These are phyloP conservation scores for Penicillium lagena DNA, from an alignment of 495 filamentous ascomycete species.

Conservation along the genomic window DNA sequence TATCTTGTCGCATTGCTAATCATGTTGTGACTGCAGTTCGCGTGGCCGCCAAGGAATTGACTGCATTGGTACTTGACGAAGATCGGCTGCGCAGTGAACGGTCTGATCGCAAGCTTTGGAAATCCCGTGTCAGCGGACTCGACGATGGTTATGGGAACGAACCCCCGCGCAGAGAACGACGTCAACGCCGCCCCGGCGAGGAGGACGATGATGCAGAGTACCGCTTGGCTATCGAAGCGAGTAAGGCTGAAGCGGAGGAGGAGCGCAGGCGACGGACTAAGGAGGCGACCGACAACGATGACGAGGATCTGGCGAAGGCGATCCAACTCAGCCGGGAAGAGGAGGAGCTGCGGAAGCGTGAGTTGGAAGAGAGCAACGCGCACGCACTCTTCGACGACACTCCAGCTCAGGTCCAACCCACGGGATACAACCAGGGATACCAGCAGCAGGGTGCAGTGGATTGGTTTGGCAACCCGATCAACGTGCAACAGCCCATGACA, in stretches of 20 bases:
- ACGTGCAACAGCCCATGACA: slow-evolving; percentile 64
- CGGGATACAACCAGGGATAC: slow-evolving; percentile 91
- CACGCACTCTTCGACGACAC: slow-evolving; percentile 82
- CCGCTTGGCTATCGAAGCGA: slow-evolving; percentile 87
- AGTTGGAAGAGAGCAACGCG: slow-evolving; percentile 87
- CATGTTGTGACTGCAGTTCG: slow-evolving; percentile 54
- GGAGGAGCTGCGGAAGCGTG: slow-evolving; percentile 78
- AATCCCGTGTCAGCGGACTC: slow-evolving; percentile 87
- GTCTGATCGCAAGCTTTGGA: slow-evolving; percentile 90
- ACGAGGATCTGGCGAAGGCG: slow-evolving; percentile 88
- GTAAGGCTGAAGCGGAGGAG: slow-evolving; percentile 92
- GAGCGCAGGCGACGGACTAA: slow-evolving; percentile 67
- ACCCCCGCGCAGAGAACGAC: slow-evolving; percentile 35
- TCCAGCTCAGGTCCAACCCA: slow-evolving; percentile 67
- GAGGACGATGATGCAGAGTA: slow-evolving; percentile 95
- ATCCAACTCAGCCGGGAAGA: slow-evolving; percentile 96
- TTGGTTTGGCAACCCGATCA: slow-evolving; percentile 91
- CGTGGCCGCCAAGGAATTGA: slow-evolving; percentile 93
- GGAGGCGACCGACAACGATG: slow-evolving; percentile 47
- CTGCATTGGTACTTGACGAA: slow-evolving; percentile 89
- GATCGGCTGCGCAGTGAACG: slow-evolving; percentile 88
- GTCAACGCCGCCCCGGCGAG: slow-evolving; percentile 36
- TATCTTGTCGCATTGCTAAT: slow-evolving; percentile 1
- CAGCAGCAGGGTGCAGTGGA: slow-evolving; percentile 94
- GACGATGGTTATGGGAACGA: slow-evolving; percentile 61